These are phyloP conservation scores for Coemansia sp. DNA, from an alignment of 192 early-diverging fungal genomes.

Conservation along the genomic window DNA sequence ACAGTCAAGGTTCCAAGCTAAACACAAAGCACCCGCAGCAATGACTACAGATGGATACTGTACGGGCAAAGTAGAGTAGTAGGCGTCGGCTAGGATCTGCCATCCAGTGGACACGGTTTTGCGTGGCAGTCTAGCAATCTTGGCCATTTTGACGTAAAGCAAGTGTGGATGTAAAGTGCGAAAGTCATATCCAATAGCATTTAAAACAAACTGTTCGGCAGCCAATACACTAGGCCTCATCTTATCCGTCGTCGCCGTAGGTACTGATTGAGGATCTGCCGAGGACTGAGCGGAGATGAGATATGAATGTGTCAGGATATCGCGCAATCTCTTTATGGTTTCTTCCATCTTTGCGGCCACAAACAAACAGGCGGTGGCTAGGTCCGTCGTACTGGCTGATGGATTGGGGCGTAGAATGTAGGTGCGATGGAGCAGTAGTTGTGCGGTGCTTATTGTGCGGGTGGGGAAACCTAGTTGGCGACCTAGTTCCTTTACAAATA, in stretches of 20 bases:
- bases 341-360: constrained; percentile 86
- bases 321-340: constrained; percentile 77
- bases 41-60: constrained; percentile 42
- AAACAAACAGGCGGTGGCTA: constrained; percentile 68
- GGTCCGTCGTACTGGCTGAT: constrained; percentile 16
- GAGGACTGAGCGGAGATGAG: constrained; percentile 8
- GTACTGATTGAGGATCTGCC: constrained; percentile 26
- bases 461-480: constrained; percentile 35
- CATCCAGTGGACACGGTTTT: constrained; percentile 28
- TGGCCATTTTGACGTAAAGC: constrained; percentile 69
- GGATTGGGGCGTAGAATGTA: constrained; percentile 26
- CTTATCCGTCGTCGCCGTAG: constrained; percentile 59
- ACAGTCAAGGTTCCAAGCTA: constrained; percentile 44
- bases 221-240: constrained; percentile 60
- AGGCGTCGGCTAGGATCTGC: constrained; percentile 44
- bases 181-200: constrained; percentile 80
- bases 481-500: constrained; percentile 34
- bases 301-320: constrained; percentile 67
- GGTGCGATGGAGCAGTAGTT: constrained; percentile 42
- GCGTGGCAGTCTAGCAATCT: constrained; percentile 48
- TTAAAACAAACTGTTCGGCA: constrained; percentile 69
- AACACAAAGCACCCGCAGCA: constrained; percentile 37
- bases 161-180: constrained; percentile 69
- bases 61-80: constrained; percentile 45
- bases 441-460: constrained; percentile 41